Percentiles rank a stretch among this genome's conserved stretches.
phyloP scores from a whole-genome alignment of 2,329 filamentous ascomycete genomes.

The Xylariaceae sp. region DNA sequence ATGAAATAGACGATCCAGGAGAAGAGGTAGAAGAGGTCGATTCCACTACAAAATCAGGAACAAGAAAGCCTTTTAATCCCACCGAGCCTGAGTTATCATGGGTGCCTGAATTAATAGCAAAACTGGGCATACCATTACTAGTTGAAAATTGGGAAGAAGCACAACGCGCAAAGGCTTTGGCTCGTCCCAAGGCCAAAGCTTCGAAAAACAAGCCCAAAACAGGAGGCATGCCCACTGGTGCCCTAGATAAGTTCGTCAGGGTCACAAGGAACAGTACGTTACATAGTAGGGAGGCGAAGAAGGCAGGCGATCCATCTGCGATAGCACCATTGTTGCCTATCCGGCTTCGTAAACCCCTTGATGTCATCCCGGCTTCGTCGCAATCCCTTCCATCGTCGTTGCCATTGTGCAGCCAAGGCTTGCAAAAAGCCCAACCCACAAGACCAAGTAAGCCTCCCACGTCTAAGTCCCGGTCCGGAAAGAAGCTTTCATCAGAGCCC shows the following conservation, averaged over 20 bases:
- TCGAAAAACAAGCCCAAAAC: slow-evolving; percentile 30
- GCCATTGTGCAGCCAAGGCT: slow-evolving; percentile 13
- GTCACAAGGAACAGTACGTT: slow-evolving; percentile 44
- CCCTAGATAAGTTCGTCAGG: slow-evolving; percentile 50
- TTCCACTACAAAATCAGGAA: slow-evolving; percentile 32
- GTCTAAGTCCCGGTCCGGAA: slow-evolving; percentile 30
- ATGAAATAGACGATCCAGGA: slow-evolving; percentile 58
- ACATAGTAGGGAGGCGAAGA: slow-evolving; percentile 11
- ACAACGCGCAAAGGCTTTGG: slow-evolving; percentile 40
- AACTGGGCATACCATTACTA: slow-evolving; percentile 67
- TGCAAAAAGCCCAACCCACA: slow-evolving; percentile 25
- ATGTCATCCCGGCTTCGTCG: slow-evolving; percentile 15
- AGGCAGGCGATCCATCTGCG: not conserved
- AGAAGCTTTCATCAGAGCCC: slow-evolving; percentile 31
- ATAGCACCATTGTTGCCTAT: slow-evolving; percentile 3
- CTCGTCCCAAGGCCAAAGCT: slow-evolving; percentile 34
- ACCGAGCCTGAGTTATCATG: slow-evolving; percentile 69
- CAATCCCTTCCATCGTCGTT: slow-evolving; percentile 21
- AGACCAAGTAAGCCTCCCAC: slow-evolving; percentile 42
- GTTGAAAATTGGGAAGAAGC: slow-evolving; percentile 67
- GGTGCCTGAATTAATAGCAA: slow-evolving; percentile 69
- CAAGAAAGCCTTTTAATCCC: slow-evolving; percentile 65
- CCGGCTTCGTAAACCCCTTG: slow-evolving; percentile 8
- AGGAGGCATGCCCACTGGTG: slow-evolving; percentile 35
- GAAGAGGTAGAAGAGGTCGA: slow-evolving; percentile 35